Percentiles rank a stretch among this genome's conserved stretches.
phyloP scores from a whole-genome alignment of 306 rosid genomes.

The Glycine soja region DNA sequence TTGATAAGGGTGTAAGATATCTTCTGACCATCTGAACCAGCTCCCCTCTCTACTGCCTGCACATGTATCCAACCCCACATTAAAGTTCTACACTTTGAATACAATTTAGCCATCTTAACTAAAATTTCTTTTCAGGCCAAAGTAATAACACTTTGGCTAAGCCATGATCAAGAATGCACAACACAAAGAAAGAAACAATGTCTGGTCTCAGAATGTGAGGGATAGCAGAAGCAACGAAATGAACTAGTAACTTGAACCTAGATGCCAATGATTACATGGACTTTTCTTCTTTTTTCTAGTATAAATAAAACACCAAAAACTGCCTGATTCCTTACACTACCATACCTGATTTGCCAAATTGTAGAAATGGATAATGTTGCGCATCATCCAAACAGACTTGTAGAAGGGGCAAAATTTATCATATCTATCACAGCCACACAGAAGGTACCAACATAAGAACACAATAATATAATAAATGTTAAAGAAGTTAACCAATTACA shows the following conservation, averaged over 20 bases:
- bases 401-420: conserved; percentile 99
- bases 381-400: conserved; percentile 99
- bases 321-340: conserved; percentile 27
- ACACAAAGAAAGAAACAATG: no score
- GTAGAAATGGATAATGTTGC: conserved; percentile 97
- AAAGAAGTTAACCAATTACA: conserved; percentile 31
- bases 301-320: conserved; percentile 16
- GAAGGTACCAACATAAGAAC: conserved; percentile 19
- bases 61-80: conserved; percentile 35
- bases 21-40: conserved; percentile 97
- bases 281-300: neutral
- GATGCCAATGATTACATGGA: conserved; percentile 22
- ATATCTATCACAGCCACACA: conserved; percentile 65
- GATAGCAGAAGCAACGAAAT: neutral
- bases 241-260: conserved; percentile 13
- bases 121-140: conserved; percentile 19
- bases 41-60: conserved; percentile 97
- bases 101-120: conserved; percentile 19
- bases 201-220: neutral
- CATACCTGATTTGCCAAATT: conserved; percentile 97
- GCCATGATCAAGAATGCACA: conserved; percentile 30
- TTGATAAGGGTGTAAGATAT: conserved; percentile 83
- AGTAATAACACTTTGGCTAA: conserved; percentile 13
- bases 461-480: conserved; percentile 23
- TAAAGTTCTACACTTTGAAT: conserved; percentile 31